Evolutionary conservation across 495 filamentous ascomycete species (phyloP).

Genomic region (Aspergillus indologenus): DNA sequence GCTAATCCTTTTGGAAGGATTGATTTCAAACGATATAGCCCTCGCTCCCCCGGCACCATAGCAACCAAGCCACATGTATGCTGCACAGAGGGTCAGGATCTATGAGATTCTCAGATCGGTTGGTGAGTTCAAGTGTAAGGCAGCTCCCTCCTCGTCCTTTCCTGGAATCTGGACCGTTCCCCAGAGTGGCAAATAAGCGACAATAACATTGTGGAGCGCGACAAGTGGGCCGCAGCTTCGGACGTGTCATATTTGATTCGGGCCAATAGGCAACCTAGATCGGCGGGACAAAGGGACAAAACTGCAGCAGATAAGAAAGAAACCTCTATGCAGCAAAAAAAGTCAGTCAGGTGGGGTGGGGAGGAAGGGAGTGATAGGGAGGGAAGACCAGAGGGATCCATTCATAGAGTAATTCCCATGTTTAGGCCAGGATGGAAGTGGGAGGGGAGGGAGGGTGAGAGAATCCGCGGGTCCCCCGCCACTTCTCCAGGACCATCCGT

Average conservation of each 20-base stretch:
- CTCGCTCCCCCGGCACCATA: slow-evolving; percentile 1
- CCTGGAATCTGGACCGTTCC: slow-evolving; percentile 5
- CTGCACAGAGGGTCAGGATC: slow-evolving; percentile 2
- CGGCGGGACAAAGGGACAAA: background rate
- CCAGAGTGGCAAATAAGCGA: slow-evolving; percentile 1
- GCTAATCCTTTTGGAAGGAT: slow-evolving; percentile 5
- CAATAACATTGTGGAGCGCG: slow-evolving; percentile 7
- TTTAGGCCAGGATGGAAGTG: too few relatives aligned
- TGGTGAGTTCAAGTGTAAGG: background rate
- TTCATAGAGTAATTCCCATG: too few relatives aligned
- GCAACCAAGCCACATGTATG: slow-evolving; percentile 9
- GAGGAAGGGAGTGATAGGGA: background rate
- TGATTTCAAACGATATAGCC: background rate
- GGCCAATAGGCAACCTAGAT: background rate
- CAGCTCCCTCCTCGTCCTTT: background rate
- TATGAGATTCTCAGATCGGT: background rate
- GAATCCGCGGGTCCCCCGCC: background rate
- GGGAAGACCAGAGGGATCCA: background rate
- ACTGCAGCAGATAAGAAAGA: slow-evolving; percentile 2
- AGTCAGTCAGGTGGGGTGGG: background rate
- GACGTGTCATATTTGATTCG: background rate
- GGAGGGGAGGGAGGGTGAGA: background rate
- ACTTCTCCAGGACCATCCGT: background rate
- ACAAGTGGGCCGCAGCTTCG: background rate
- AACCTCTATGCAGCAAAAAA: background rate